Conservation (phyloP, 2,329 filamentous ascomycete species). For the Pseudogymnoascus sp. region DNA sequence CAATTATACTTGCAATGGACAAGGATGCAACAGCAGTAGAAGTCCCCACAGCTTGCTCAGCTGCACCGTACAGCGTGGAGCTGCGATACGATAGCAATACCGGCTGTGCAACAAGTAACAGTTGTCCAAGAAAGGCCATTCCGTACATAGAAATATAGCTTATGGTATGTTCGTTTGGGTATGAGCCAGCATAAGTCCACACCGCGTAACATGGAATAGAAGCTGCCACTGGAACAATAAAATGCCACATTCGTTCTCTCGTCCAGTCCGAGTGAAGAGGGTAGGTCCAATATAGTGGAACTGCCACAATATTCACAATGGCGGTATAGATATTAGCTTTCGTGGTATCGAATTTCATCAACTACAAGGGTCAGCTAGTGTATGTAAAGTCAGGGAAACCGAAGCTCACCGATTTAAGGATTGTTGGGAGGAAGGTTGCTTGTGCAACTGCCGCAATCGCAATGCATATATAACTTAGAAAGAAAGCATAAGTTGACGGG, state of each 20-base stretch:
- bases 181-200: conserved; percentile 9
- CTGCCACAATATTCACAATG: conserved; percentile 17
- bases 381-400: background rate
- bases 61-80: conserved; percentile 3
- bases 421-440: conserved; percentile 20
- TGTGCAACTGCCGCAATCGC: conserved; percentile 19
- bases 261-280: conserved; percentile 8
- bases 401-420: conserved; percentile 12
- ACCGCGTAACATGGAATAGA: conserved; percentile 7
- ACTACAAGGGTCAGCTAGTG: conserved; percentile 6
- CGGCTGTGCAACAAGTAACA: conserved; percentile 14
- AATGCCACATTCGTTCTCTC: conserved; percentile 9
- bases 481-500: conserved; percentile 20
- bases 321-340: conserved; percentile 21
- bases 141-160: conserved; percentile 14
- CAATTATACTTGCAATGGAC: background rate
- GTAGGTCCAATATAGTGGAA: conserved; percentile 10
- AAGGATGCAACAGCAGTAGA: conserved; percentile 3
- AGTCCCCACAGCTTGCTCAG: conserved; percentile 7
- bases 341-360: conserved; percentile 15
- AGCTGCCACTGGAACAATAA: background rate
- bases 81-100: conserved; percentile 7
- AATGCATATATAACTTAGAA: conserved; percentile 18
- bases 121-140: conserved; percentile 19
- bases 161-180: background rate